These are phyloP conservation scores for Suillus spraguei DNA, from an alignment of 768 basidiomycete species.

Conservation along the genomic window DNA sequence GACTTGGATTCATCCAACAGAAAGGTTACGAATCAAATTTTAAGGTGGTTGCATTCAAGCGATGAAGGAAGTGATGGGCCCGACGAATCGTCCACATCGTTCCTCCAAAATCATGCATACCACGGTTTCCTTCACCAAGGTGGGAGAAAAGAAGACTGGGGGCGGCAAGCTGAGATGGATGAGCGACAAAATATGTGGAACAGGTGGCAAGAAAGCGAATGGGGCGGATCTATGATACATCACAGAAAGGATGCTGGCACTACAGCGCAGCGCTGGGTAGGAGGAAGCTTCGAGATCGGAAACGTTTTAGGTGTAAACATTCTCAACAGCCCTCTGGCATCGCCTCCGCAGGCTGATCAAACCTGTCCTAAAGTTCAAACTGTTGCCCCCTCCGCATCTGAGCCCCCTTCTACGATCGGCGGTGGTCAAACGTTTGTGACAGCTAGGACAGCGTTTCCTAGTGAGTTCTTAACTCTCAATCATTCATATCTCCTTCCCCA, in stretches of 20 bases:
- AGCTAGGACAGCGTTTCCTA: not conserved
- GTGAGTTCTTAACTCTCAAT: not conserved
- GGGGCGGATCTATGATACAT: slow-evolving; percentile 48
- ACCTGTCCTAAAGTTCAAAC: slow-evolving; percentile 4
- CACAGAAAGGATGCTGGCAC: slow-evolving; percentile 35
- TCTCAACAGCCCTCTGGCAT: slow-evolving; percentile 32
- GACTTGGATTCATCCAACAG: slow-evolving; percentile 33
- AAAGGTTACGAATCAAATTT: slow-evolving; percentile 31
- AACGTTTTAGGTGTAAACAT: slow-evolving; percentile 72
- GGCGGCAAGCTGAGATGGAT: slow-evolving; percentile 50
- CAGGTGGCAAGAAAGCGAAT: slow-evolving; percentile 69
- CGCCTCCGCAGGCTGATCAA: not conserved
- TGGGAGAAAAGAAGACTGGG: slow-evolving; percentile 70
- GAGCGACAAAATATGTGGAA: slow-evolving; percentile 58
- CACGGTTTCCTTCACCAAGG: slow-evolving; percentile 66
- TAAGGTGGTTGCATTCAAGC: slow-evolving; percentile 22
- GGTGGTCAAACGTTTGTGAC: slow-evolving; percentile 15
- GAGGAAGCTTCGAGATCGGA: slow-evolving; percentile 77
- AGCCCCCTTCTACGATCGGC: slow-evolving; percentile 7
- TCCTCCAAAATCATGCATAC: slow-evolving; percentile 61
- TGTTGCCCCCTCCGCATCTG: not conserved
- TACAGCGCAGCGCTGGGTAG: slow-evolving; percentile 56
- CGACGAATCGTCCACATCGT: slow-evolving; percentile 40
- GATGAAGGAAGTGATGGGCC: slow-evolving; percentile 33
- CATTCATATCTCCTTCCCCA: not conserved